Conservation (phyloP, 768 basidiomycete genomes). For the Suillus sp. region DNA sequence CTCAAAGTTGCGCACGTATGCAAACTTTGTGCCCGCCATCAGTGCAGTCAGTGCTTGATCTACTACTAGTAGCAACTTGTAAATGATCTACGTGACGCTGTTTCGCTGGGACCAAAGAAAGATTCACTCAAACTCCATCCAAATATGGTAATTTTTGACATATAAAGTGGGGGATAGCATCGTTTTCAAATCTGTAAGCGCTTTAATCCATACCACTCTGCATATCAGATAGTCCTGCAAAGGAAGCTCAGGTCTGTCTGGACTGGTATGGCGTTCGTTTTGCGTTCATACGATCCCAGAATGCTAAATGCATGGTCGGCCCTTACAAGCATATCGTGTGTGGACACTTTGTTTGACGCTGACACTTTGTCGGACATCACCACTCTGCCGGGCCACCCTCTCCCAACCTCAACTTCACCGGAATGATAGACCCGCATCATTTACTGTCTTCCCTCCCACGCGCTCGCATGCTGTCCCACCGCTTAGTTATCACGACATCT, state of each 20-base stretch:
- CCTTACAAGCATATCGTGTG: too few species aligned
- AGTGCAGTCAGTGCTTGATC: not conserved
- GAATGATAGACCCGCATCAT: too few species aligned
- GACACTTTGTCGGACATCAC: too few species aligned
- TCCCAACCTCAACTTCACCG: too few species aligned
- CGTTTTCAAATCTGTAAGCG: too few species aligned
- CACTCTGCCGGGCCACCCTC: too few species aligned
- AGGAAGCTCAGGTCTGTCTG: not conserved
- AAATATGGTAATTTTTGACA: not conserved
- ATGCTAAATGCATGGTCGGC: not conserved
- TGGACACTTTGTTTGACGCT: too few species aligned
- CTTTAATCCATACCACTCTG: too few species aligned
- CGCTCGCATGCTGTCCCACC: not conserved
- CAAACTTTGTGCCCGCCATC: slow-evolving; percentile 94
- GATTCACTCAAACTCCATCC: not conserved
- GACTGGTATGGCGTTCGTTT: not conserved
- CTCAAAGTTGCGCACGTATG: slow-evolving; percentile 90
- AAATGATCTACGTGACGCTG: not conserved
- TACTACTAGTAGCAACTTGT: not conserved
- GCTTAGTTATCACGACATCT: not conserved
- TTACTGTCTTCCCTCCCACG: not conserved
- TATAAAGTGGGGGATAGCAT: not conserved
- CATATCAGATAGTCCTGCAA: not conserved
- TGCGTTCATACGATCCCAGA: not conserved
- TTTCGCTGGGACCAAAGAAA: not conserved